Conservation (phyloP, 2,329 filamentous ascomycete species). For the Cercospora beticola region DNA sequence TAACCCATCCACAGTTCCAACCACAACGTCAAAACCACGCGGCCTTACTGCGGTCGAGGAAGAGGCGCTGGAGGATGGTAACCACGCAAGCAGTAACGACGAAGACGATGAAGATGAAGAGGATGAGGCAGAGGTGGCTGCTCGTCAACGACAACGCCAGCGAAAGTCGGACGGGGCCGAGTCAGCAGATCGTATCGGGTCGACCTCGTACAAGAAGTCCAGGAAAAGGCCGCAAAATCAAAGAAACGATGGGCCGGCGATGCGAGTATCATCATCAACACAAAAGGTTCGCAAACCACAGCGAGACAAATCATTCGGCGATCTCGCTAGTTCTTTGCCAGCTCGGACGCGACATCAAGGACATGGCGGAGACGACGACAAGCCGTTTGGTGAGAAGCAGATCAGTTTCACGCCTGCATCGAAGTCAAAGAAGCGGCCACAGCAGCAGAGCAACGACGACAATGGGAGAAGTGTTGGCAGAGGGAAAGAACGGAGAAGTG, state of each 20-base stretch:
- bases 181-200: slow-evolving; percentile 60
- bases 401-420: slow-evolving; percentile 70
- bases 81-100: slow-evolving; percentile 35
- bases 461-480: slow-evolving; percentile 33
- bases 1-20: slow-evolving; percentile 74
- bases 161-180: slow-evolving; percentile 37
- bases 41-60: slow-evolving; percentile 61
- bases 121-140: slow-evolving; percentile 16
- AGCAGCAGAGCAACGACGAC: slow-evolving; percentile 30
- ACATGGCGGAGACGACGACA: slow-evolving; percentile 34
- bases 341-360: slow-evolving; percentile 26
- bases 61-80: slow-evolving; percentile 52
- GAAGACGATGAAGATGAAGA: slow-evolving; percentile 38
- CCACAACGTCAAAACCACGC: slow-evolving; percentile 40
- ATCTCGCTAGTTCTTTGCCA: slow-evolving; percentile 49
- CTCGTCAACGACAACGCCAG: slow-evolving; percentile 44
- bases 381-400: slow-evolving; percentile 56
- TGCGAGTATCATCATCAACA: slow-evolving; percentile 57
- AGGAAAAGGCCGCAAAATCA: slow-evolving; percentile 47
- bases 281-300: slow-evolving; percentile 39
- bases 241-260: slow-evolving; percentile 45
- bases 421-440: slow-evolving; percentile 39
- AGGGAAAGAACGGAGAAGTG: slow-evolving; percentile 62
- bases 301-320: slow-evolving; percentile 58
- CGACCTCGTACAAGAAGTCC: slow-evolving; percentile 62